Evolutionary conservation across 768 basidiomycete genomes (phyloP), one percentile per base, ranked within the genome.

Genomic region (Lactarius tabidus): DNA sequence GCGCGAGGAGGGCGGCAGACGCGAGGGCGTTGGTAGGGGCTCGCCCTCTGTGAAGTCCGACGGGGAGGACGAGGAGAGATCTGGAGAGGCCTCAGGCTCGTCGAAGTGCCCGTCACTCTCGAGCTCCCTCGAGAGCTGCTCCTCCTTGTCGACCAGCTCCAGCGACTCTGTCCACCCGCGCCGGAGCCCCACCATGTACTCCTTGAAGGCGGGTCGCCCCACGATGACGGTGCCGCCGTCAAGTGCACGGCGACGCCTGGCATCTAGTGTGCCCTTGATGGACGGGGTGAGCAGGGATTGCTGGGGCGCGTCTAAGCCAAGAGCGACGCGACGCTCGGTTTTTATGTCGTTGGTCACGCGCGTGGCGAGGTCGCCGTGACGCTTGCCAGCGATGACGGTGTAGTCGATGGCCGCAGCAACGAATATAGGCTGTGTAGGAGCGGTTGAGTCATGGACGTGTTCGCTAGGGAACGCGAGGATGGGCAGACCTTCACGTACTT

Each of bases 391-490:
- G 55, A 93, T 77, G 75, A 95, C 83, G 41, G 90, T 87, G 75
- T 91, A 99, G 81, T 99, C 97, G 39, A 98, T 79, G 0, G 94
- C 97, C 2, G 95, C 94, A 6, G 96, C 95, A 39, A 95, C 91
- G 6, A 99, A 81, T 62, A 96, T 84, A 10, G 97, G 97, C 97
- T 99, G 28, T 35, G 33, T 29, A 38, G 23, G 72, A 17, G 63
- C 59, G 54, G 53, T 51, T 58, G 39, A 59, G 66, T 39, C 63
- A 70, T 61, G 51, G 38, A 45, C 68, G 45, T 45, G 55, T 55
- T 35, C 53, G 57, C 54, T 51, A 69, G 60, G 70, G 45, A 60
- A 60, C 62, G 55, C n/a, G 56, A 39, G 33, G 26, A 39, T 10
- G 43, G 53, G 71, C 85, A 69, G 68, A 97, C 97, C 90, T 97